phyloP scores from a whole-genome alignment of 2,329 filamentous ascomycete species.

The Corinectria fuckeliana region DNA sequence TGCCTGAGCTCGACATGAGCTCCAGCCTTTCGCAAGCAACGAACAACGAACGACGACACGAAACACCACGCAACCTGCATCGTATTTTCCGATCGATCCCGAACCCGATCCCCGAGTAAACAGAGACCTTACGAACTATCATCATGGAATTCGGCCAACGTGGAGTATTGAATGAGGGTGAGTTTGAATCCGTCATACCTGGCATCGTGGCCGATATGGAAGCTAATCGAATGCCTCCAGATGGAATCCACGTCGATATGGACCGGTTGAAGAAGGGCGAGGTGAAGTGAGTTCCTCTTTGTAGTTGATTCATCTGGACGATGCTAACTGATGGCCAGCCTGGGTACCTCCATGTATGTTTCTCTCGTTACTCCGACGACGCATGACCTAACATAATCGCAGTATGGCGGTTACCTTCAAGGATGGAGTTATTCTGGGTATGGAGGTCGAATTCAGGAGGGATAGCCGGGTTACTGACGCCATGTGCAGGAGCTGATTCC shows the following conservation, averaged over 20 bases:
- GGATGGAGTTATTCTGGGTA: slow-evolving; percentile 92
- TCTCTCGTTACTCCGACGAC: slow-evolving; percentile 30
- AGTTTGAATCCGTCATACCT: slow-evolving; percentile 34
- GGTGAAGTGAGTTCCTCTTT: slow-evolving; percentile 79
- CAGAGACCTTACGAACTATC: not conserved
- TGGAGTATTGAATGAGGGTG: slow-evolving; percentile 70
- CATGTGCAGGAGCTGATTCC: slow-evolving; percentile 78
- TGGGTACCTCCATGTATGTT: slow-evolving; percentile 95
- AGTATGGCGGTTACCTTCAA: slow-evolving; percentile 99
- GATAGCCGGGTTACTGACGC: slow-evolving; percentile 20
- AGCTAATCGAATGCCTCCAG: slow-evolving; percentile 54
- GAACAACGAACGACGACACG: slow-evolving; percentile 32
- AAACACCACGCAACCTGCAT: slow-evolving; percentile 31
- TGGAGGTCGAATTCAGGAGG: slow-evolving; percentile 26
- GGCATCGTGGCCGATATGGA: slow-evolving; percentile 21
- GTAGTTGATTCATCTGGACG: not conserved
- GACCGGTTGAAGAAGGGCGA: slow-evolving; percentile 98
- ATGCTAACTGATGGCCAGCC: slow-evolving; percentile 59
- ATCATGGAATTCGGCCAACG: slow-evolving; percentile 69
- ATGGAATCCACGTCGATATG: slow-evolving; percentile 99
- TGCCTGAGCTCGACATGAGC: slow-evolving; percentile 53
- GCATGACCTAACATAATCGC: slow-evolving; percentile 37
- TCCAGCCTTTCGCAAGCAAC: slow-evolving; percentile 43
- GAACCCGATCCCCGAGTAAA: not conserved
- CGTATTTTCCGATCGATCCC: slow-evolving; percentile 8